Evolutionary conservation across 2,329 filamentous ascomycete genomes (phyloP).

Genomic region (Rutstroemia sp.): DNA sequence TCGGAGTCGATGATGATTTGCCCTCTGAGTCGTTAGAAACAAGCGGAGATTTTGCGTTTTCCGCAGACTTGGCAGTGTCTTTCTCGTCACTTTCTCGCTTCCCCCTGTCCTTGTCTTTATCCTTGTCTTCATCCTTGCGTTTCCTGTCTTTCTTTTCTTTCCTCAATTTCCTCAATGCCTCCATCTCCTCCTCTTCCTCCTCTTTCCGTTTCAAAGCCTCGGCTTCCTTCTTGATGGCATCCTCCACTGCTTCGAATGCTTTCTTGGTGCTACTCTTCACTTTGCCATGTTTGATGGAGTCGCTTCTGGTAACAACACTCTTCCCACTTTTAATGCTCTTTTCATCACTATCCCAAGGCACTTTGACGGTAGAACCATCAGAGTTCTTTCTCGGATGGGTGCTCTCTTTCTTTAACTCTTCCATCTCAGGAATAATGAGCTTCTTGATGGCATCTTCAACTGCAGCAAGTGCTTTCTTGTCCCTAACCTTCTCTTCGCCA

Average conservation of each 20-base stretch:
- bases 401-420: conserved; percentile 7
- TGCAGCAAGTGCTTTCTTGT: conserved; percentile 8
- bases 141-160: conserved; percentile 5
- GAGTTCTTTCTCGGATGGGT: conserved; percentile 2
- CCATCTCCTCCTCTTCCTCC: conserved; percentile 6
- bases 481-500: conserved; percentile 4
- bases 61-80: neutral
- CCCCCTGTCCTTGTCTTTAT: conserved; percentile 1
- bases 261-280: conserved; percentile 8
- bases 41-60: neutral
- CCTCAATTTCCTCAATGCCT: conserved; percentile 7
- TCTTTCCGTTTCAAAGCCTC: conserved; percentile 8
- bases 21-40: neutral
- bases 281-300: conserved; percentile 6
- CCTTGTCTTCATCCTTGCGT: conserved; percentile 4
- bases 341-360: conserved; percentile 8
- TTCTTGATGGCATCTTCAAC: conserved; percentile 8
- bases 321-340: neutral
- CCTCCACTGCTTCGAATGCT: conserved; percentile 8
- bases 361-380: neutral
- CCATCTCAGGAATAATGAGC: conserved; percentile 6
- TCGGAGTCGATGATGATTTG: neutral
- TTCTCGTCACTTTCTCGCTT: conserved; percentile 6
- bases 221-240: conserved; percentile 9
- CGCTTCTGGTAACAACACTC: neutral